These are phyloP conservation scores for Tulasnella sp. DNA, from an alignment of 768 basidiomycete genomes.

Conservation along the genomic window DNA sequence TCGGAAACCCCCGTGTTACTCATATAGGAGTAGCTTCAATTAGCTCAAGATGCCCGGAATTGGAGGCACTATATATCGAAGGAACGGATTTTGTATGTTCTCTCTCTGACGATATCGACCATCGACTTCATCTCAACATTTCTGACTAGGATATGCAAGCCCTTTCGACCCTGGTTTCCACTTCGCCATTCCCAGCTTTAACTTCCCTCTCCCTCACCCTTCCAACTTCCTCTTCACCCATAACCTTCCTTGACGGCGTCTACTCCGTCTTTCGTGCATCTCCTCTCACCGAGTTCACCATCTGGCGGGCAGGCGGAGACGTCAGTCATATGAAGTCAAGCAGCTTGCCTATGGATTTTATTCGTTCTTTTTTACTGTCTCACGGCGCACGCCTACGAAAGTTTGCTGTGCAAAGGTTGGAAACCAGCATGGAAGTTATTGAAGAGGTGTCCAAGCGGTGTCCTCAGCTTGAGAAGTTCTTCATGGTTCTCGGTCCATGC, in stretches of 20 bases:
- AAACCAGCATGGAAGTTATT: constrained; percentile 49
- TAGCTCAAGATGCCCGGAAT: constrained; percentile 45
- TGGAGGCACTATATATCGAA: constrained; percentile 58
- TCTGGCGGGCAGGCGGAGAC: constrained; percentile 51
- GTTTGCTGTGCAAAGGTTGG: constrained; percentile 64
- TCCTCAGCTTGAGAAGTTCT: constrained; percentile 55
- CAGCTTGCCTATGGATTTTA: constrained; percentile 47
- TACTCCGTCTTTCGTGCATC: constrained; percentile 44
- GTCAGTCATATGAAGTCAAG: constrained; percentile 35
- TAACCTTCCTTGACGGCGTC: constrained; percentile 47
- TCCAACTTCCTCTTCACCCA: not conserved
- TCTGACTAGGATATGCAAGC: constrained; percentile 37
- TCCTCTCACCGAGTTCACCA: constrained; percentile 57
- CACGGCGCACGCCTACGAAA: constrained; percentile 53
- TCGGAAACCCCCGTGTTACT: constrained; percentile 67
- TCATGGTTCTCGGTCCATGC: constrained; percentile 45
- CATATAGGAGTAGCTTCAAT: constrained; percentile 55
- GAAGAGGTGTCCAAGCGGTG: constrained; percentile 55
- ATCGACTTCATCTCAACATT: constrained; percentile 58
- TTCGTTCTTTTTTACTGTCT: constrained; percentile 45
- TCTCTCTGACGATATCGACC: constrained; percentile 35
- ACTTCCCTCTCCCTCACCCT: constrained; percentile 17
- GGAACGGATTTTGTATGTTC: constrained; percentile 32
- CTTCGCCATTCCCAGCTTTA: not conserved
- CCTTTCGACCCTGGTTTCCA: not conserved